Percentiles rank a stretch among this genome's conserved stretches.
Evolutionary conservation across 1,139 yeast genomes (phyloP).

Genomic region (Kodamaea alishanica): DNA sequence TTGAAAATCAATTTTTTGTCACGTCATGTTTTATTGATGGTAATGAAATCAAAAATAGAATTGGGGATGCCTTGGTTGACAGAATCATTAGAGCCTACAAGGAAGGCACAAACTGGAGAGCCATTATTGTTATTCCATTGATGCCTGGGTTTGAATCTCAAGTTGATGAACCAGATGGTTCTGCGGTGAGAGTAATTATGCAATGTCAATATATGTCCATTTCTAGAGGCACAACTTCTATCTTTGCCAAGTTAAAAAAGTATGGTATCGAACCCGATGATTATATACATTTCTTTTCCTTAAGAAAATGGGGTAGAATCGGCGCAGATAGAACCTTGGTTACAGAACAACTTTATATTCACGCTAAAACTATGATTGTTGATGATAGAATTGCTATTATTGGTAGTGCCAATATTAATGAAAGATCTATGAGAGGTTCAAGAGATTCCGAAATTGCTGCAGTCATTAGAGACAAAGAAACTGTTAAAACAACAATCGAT

Average conservation of each 20-base stretch:
- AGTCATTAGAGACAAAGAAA: constrained; percentile 76
- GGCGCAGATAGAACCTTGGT: constrained; percentile 73
- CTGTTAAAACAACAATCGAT: constrained; percentile 71
- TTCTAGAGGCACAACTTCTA: constrained; percentile 86
- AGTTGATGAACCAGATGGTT: constrained; percentile 91
- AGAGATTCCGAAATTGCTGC: constrained; percentile 96
- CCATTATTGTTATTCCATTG: constrained; percentile 84
- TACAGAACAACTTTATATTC: constrained; percentile 90
- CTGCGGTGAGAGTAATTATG: constrained; percentile 92
- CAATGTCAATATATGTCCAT: constrained; percentile 94
- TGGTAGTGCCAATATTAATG: constrained; percentile 96
- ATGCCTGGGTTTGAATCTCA: constrained; percentile 98
- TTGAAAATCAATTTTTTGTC: constrained; percentile 91
- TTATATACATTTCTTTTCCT: constrained; percentile 85
- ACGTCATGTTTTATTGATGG: constrained; percentile 88
- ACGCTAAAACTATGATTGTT: constrained; percentile 89
- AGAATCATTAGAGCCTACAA: constrained; percentile 84
- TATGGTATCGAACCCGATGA: constrained; percentile 86
- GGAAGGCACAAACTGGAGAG: constrained; percentile 80
- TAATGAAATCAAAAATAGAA: constrained; percentile 76
- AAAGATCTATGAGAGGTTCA: constrained; percentile 88
- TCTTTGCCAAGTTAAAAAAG: constrained; percentile 74
- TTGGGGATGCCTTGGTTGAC: constrained; percentile 96
- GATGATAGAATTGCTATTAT: constrained; percentile 92
- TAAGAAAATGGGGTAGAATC: constrained; percentile 93